A percentile compares a stretch with the other conserved stretches of the same genome.
These are phyloP conservation scores for Artemisia tridentata DNA, from an alignment of 129 eudicot species.

Conservation along the genomic window DNA sequence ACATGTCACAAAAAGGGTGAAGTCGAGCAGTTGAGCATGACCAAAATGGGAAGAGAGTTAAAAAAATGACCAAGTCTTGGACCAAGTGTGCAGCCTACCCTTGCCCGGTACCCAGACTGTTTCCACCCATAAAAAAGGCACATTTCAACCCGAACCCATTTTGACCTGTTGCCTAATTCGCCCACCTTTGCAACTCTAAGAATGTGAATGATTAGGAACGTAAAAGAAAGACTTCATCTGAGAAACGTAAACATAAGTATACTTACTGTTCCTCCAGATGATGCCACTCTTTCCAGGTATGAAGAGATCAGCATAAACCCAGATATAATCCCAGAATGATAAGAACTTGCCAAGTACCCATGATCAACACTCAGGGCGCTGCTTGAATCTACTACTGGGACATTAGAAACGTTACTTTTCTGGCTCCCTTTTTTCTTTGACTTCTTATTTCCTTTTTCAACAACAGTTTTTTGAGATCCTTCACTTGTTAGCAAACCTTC, in stretches of 20 bases:
- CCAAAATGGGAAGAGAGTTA: too few species aligned
- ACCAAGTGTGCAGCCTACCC: too few species aligned
- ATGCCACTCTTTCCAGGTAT: conserved; percentile 50
- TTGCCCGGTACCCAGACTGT: too few species aligned
- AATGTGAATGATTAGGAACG: neutral
- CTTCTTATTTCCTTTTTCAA: conserved; percentile 41
- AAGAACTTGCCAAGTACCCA: conserved; percentile 71
- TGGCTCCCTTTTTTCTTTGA: conserved; percentile 56
- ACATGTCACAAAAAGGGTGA: too few species aligned
- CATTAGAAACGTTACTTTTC: conserved; percentile 25
- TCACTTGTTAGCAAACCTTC: conserved; percentile 70
- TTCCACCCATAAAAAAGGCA: too few species aligned
- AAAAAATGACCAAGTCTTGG: too few species aligned
- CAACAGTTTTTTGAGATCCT: conserved; percentile 23
- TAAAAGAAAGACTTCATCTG: conserved; percentile 4
- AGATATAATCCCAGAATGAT: conserved; percentile 83
- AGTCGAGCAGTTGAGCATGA: too few species aligned
- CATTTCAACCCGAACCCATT: too few species aligned
- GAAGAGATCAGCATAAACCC: conserved; percentile 71
- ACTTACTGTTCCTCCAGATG: conserved; percentile 55
- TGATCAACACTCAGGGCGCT: conserved; percentile 53
- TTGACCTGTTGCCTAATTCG: too few species aligned
- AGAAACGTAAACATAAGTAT: neutral
- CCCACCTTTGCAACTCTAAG: too few species aligned
- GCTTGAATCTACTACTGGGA: conserved; percentile 41